Evolutionary conservation across 495 filamentous ascomycete species (phyloP), one percentile per base, ranked within the genome.

Genomic region (Cairneyella variabilis): DNA sequence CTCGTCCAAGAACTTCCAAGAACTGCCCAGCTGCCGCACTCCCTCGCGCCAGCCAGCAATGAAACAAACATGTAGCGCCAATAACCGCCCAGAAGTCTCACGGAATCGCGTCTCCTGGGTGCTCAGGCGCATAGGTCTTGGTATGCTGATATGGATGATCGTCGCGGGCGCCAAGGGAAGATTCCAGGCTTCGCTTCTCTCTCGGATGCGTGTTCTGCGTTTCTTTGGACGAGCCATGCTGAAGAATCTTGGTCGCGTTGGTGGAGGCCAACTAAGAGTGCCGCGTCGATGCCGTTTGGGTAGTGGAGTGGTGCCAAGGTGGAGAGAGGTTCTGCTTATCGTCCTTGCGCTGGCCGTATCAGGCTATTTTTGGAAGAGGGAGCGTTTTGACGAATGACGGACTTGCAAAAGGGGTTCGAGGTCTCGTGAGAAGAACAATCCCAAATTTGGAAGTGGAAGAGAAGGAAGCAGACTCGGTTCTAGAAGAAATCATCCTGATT

Each of bases 151-250:
- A 34, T 21, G 25, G 17, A 32, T 42, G 37, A 43, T 52, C 49
- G 20, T 52, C 38, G 20, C 6, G 23, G 18, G 49, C 49, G 49
- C 49, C 49, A 52, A 52, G 49, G 25, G 23, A 16, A 47, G 27
- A 47, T 47, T 34, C 1, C 26, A 26, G 43, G 44, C 26, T 17
- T 5, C n/a, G n/a, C n/a, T n/a, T n/a, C n/a, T n/a, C n/a, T n/a
- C n/a, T n/a, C n/a, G n/a, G n/a, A n/a, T n/a, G n/a, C n/a, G n/a
- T n/a, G n/a, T n/a, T n/a, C 27, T 34, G 30, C 30, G 30, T 14
- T 8, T 34, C 30, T 34, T 8, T 14, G 30, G 14, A 34, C 8
- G 8, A 34, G 30, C 30, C 14, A 14, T 44, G 8, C 20, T 3
- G 3, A 21, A 21, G 7, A 11, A 44, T 44, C 20, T n/a, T 45